A percentile compares a stretch with the other conserved stretches of the same genome.
Evolutionary conservation across 257 asterid species (phyloP).

Genomic region (Hygrophila difformis): DNA sequence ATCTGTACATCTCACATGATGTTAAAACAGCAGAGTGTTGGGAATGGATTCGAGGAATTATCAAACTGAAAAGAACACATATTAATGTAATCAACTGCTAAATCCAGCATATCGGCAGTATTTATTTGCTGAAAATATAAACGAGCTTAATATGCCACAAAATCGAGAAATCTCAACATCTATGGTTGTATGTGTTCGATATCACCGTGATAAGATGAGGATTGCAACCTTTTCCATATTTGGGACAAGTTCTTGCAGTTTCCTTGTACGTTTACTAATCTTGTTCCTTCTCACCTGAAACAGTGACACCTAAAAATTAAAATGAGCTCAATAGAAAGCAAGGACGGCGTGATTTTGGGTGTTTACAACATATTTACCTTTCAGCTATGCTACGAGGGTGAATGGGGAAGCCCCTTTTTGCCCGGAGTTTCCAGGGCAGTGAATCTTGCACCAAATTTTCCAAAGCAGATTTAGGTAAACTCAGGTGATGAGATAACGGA

Average conservation of each 20-base stretch:
- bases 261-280: conserved; percentile 73
- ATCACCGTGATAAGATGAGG: too few relatives aligned
- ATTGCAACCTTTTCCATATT: conserved; percentile 71
- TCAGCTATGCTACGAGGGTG: conserved; percentile 96
- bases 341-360: not conserved
- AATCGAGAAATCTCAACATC: too few relatives aligned
- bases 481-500: conserved; percentile 53
- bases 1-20: too few relatives aligned
- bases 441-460: conserved; percentile 64
- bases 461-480: conserved; percentile 58
- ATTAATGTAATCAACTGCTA: conserved; percentile 88
- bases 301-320: not conserved
- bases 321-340: not conserved
- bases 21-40: too few relatives aligned
- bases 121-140: conserved; percentile 59
- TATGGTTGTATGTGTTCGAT: too few relatives aligned
- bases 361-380: too few relatives aligned
- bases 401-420: conserved; percentile 84
- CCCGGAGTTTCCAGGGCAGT: conserved; percentile 61
- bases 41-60: too few relatives aligned
- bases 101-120: conserved; percentile 88
- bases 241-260: conserved; percentile 82
- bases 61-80: conserved; percentile 28
- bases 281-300: conserved; percentile 70
- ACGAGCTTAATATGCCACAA: not conserved